Percentiles rank a stretch among this genome's conserved stretches.
Evolutionary conservation across 345 rosid species (phyloP).

Genomic region (Citrus cavaleriei): DNA sequence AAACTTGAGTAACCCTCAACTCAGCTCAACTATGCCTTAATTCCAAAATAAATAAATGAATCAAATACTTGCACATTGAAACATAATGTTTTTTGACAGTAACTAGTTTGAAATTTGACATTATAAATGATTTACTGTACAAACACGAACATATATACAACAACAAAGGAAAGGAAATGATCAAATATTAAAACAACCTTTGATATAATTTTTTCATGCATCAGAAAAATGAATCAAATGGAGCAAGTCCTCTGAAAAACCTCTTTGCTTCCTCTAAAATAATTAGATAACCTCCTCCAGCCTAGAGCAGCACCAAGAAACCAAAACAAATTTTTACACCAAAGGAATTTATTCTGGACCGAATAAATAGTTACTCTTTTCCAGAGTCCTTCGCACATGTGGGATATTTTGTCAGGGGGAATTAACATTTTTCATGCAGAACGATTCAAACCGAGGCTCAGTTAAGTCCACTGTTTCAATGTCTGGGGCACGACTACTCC

Average conservation of each 20-base stretch:
- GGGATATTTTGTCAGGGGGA: constrained; percentile 35
- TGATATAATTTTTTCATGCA: neutral
- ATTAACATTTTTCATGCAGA: constrained; percentile 44
- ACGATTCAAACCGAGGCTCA: constrained; percentile 88
- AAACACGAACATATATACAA: constrained; percentile 3
- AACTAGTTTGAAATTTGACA: neutral
- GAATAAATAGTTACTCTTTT: constrained; percentile 1
- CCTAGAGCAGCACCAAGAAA: constrained; percentile 2
- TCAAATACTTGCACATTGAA: neutral
- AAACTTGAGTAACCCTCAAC: neutral
- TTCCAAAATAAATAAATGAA: neutral
- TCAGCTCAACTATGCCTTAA: neutral
- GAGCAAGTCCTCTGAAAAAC: constrained; percentile 10
- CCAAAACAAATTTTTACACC: constrained; percentile 12
- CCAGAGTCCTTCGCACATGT: constrained; percentile 8
- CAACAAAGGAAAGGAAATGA: neutral
- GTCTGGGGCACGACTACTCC: constrained; percentile 42
- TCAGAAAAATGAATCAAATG: neutral
- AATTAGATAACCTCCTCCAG: neutral
- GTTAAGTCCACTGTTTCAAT: constrained; percentile 80
- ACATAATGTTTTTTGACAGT: neutral
- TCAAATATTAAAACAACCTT: neutral
- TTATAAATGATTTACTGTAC: constrained; percentile 25
- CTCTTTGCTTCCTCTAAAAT: constrained; percentile 15
- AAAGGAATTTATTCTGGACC: constrained; percentile 1